These are phyloP conservation scores for Fusarium illudens DNA, from an alignment of 2,329 filamentous ascomycete genomes.

Conservation along the genomic window DNA sequence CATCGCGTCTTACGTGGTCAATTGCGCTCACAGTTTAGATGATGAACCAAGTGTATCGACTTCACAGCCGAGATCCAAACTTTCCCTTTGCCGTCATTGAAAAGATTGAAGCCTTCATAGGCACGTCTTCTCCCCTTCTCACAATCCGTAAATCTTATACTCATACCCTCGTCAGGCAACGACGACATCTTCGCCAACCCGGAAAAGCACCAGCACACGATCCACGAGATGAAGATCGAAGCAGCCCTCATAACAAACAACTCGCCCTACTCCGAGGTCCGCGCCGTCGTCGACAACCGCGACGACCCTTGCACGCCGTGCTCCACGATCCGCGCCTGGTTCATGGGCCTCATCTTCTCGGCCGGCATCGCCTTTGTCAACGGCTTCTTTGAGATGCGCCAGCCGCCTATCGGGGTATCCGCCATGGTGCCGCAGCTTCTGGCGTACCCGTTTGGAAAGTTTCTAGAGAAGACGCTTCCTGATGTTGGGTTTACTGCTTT, in stretches of 20 bases:
- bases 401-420: slow-evolving; percentile 61
- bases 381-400: slow-evolving; percentile 65
- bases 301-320: slow-evolving; percentile 61
- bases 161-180: slow-evolving; percentile 33
- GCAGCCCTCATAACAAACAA: slow-evolving; percentile 61
- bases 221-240: slow-evolving; percentile 61
- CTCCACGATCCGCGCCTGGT: slow-evolving; percentile 63
- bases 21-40: slow-evolving; percentile 34
- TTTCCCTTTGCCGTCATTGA: slow-evolving; percentile 48
- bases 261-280: slow-evolving; percentile 64
- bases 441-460: slow-evolving; percentile 63
- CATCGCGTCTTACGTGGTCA: neutral
- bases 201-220: slow-evolving; percentile 50
- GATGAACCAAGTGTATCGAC: slow-evolving; percentile 46
- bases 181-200: slow-evolving; percentile 47
- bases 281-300: slow-evolving; percentile 62
- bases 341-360: slow-evolving; percentile 61
- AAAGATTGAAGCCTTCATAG: slow-evolving; percentile 49
- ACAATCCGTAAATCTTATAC: neutral
- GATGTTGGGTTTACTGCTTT: slow-evolving; percentile 57
- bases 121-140: slow-evolving; percentile 31
- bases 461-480: slow-evolving; percentile 59
- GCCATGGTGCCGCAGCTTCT: slow-evolving; percentile 65
- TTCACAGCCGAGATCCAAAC: slow-evolving; percentile 51
- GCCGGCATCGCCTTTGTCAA: slow-evolving; percentile 60